Percentiles rank a stretch among this genome's conserved stretches.
Evolutionary conservation across 306 rosid genomes (phyloP).

Genomic region (Medicago ruthenica): DNA sequence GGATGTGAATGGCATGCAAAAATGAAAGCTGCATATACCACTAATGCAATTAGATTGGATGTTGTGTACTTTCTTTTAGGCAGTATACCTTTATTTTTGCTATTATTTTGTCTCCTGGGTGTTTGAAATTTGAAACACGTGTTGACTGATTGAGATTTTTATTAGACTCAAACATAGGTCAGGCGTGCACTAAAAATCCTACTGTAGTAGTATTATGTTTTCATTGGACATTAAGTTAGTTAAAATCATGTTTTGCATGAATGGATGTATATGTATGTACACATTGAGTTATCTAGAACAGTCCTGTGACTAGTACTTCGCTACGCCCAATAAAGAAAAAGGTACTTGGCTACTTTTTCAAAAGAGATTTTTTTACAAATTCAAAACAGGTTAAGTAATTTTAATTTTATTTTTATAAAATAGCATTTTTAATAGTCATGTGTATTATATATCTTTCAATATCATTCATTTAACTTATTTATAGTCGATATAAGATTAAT

Average conservation of each 20-base stretch:
- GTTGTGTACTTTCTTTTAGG: conserved; percentile 54
- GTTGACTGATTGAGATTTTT: conserved; percentile 45
- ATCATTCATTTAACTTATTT: not conserved
- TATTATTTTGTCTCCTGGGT: conserved; percentile 32
- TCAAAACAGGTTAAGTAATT: not conserved
- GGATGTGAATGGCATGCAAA: conserved; percentile 79
- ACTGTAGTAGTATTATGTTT: conserved; percentile 37
- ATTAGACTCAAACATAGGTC: conserved; percentile 19
- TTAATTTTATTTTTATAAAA: not conserved
- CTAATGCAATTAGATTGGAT: conserved; percentile 51
- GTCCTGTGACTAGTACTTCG: not conserved
- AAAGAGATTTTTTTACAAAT: not conserved
- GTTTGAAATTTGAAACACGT: conserved; percentile 43
- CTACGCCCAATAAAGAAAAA: conserved; percentile 39
- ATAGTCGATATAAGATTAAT: too few species aligned
- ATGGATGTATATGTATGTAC: conserved; percentile 15
- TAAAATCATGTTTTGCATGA: conserved; percentile 23
- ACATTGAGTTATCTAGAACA: conserved; percentile 16
- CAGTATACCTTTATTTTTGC: conserved; percentile 23
- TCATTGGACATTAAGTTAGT: conserved; percentile 30
- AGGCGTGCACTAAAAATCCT: conserved; percentile 50
- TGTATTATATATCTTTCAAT: too few species aligned
- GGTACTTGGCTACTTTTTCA: conserved; percentile 22
- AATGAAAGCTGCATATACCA: conserved; percentile 73
- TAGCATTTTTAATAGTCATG: too few species aligned